These are phyloP conservation scores for Striga asiatica DNA, from an alignment of 257 asterid species.

Conservation along the genomic window DNA sequence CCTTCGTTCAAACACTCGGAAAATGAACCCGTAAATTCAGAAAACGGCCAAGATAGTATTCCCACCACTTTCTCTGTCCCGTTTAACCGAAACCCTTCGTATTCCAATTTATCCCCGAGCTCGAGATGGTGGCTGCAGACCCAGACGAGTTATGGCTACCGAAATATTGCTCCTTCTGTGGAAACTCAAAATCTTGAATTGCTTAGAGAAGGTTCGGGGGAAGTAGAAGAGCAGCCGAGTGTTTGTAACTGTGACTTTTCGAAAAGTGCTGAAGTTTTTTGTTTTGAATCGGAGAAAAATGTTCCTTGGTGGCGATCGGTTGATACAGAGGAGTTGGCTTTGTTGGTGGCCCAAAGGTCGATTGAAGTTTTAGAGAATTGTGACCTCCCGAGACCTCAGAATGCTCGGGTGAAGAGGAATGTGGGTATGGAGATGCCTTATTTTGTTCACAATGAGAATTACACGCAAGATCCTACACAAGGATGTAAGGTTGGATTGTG, in stretches of 20 bases:
- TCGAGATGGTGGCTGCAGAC: slow-evolving; percentile 82
- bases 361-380: slow-evolving; percentile 56
- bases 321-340: slow-evolving; percentile 65
- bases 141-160: slow-evolving; percentile 37
- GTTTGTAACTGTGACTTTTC: slow-evolving; percentile 27
- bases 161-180: slow-evolving; percentile 27
- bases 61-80: slow-evolving; percentile 29
- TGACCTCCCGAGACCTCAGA: slow-evolving; percentile 82
- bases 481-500: slow-evolving; percentile 14
- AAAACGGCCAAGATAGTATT: slow-evolving; percentile 28
- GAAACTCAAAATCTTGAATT: no score
- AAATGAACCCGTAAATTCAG: slow-evolving; percentile 21
- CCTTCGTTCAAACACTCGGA: slow-evolving; percentile 34
- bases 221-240: no score
- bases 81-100: slow-evolving; percentile 30
- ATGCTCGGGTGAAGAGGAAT: no score
- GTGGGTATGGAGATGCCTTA: slow-evolving; percentile 13
- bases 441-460: slow-evolving; percentile 17
- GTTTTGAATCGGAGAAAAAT: slow-evolving; percentile 35
- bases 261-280: slow-evolving; percentile 30
- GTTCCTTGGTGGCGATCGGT: slow-evolving; percentile 89
- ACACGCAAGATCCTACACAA: slow-evolving; percentile 10
- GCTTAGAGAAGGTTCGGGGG: no score
- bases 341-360: slow-evolving; percentile 55
- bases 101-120: slow-evolving; percentile 48